Conservation (phyloP, 192 early-diverging fungal species). For the Coemansia sp. region DNA sequence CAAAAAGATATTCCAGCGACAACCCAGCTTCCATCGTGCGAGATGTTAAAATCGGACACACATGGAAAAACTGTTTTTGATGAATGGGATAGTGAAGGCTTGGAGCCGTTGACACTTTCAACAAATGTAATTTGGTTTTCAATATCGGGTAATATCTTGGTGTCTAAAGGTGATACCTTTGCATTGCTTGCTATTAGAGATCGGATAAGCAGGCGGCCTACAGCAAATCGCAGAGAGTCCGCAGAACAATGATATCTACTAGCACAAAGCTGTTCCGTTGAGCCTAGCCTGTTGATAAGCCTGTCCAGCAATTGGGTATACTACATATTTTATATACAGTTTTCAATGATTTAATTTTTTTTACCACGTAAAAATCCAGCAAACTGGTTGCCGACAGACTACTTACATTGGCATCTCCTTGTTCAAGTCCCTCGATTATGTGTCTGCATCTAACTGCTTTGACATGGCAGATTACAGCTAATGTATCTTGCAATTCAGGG, state of each 20-base stretch:
- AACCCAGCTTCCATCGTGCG: conserved; percentile 43
- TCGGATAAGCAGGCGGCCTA: conserved; percentile 17
- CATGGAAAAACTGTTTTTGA: background rate
- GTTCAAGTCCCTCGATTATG: too few species aligned
- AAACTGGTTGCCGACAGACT: too few species aligned
- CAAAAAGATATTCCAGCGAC: conserved; percentile 13
- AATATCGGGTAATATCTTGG: background rate
- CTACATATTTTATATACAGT: background rate
- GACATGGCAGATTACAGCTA: too few species aligned
- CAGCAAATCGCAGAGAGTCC: conserved; percentile 32
- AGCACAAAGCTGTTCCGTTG: background rate
- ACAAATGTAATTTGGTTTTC: conserved; percentile 6
- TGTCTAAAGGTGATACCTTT: background rate
- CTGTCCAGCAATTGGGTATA: background rate
- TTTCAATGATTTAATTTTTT: too few species aligned
- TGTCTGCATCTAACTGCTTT: too few species aligned
- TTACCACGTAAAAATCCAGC: too few species aligned
- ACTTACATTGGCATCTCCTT: too few species aligned
- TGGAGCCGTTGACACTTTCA: conserved; percentile 13
- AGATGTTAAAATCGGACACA: conserved; percentile 41
- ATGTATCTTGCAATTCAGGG: too few species aligned
- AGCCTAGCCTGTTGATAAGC: background rate
- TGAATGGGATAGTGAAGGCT: conserved; percentile 14
- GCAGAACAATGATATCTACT: background rate
- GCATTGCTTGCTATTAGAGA: conserved; percentile 1